Evolutionary conservation across 179 eudicot genomes (phyloP).

Genomic region (Sideroxylon spinosum): DNA sequence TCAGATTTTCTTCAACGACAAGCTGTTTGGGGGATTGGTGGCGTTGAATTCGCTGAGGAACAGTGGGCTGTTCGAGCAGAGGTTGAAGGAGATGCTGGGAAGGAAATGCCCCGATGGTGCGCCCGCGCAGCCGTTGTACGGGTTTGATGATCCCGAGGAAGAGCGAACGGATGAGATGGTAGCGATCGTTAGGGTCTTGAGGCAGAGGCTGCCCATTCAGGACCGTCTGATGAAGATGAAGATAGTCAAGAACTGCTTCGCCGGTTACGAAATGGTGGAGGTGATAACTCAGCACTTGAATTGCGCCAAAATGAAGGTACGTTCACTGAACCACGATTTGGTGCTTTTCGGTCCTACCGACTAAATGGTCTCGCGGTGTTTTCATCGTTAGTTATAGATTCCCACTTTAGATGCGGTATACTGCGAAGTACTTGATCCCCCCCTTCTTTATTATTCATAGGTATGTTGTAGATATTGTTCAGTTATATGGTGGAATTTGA

Average conservation of each 20-base stretch:
- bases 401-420: background rate
- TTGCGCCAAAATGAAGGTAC: constrained; percentile 54
- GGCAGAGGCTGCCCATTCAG: constrained; percentile 70
- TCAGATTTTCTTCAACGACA: constrained; percentile 82
- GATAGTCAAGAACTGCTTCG: constrained; percentile 71
- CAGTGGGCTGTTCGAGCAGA: constrained; percentile 54
- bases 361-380: background rate
- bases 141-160: constrained; percentile 58
- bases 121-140: constrained; percentile 70
- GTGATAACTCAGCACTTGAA: constrained; percentile 45
- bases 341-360: background rate
- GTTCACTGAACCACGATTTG: background rate
- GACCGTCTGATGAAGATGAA: constrained; percentile 77
- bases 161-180: constrained; percentile 60
- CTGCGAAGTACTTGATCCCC: background rate
- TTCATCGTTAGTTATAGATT: background rate
- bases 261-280: constrained; percentile 72
- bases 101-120: constrained; percentile 73
- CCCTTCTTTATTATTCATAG: background rate
- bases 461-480: background rate
- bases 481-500: constrained; percentile 14
- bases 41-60: constrained; percentile 69
- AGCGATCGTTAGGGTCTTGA: constrained; percentile 50
- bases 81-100: constrained; percentile 52
- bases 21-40: constrained; percentile 77